Evolutionary conservation across 768 basidiomycete species (phyloP), one percentile per base, ranked within the genome.

Genomic region (Boletus rufocinnamomeus): DNA sequence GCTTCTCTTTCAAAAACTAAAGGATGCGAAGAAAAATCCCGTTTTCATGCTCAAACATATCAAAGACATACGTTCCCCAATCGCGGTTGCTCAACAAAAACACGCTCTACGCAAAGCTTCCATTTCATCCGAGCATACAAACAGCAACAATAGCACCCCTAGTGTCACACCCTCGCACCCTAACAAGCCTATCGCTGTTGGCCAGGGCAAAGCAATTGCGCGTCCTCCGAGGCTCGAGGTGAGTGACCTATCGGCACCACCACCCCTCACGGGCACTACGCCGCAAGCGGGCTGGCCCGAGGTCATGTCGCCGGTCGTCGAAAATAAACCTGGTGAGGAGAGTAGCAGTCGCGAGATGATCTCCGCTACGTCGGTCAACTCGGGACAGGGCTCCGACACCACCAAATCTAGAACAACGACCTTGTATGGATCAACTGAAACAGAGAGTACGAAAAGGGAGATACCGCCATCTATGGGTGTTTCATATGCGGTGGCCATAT

Each of bases 41-140:
- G 96, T 99, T 9, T 99, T 99, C 75, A 99, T 99, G 97, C 83
- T 96, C 54, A 92, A 95, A 62, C 93, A 96, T 62, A 95, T 95
- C 74, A 75, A 75, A 69, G 97, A 99, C 69, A 98, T 99, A 59
- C 89, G 93, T 47, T 97, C 95, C 7, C 97, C 97, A 0, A 98
- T 98, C 61, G 93, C 88, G 10, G 94, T 98, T 43, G 97, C 97
- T 4, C 91, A 95, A 66, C 92, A 95, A 72, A 99, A 99, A 73
- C 95, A 97, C 68, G 92, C 92, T 2, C 84, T 89, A 10, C 86
- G 94, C 45, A 92, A 91, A 74, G 90, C 89, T 6, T 86, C 86
- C 11, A 64, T 72, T 47, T 69, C 71, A 3, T 66, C 73, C 8
- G 73, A 73, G 38, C 68, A 63, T 46, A 14, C 54, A 38, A 55